These are phyloP conservation scores for Podospora comata DNA, from an alignment of 495 filamentous ascomycete species.

Conservation along the genomic window DNA sequence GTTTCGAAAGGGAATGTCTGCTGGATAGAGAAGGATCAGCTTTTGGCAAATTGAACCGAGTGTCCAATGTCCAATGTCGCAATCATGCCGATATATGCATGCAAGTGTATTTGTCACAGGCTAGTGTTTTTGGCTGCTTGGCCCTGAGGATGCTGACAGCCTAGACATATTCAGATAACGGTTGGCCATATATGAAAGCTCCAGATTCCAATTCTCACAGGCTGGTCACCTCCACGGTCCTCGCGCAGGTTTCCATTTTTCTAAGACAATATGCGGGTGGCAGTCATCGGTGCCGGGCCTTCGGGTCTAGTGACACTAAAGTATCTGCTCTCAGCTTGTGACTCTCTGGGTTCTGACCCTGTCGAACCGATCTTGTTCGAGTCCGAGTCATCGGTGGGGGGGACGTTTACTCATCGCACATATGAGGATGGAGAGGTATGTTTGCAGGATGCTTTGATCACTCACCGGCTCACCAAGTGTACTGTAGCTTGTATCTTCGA, in stretches of 20 bases:
- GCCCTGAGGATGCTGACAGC: neutral
- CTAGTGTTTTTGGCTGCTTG: neutral
- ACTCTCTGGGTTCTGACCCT: constrained; percentile 27
- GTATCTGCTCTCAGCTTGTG: constrained; percentile 38
- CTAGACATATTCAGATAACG: neutral
- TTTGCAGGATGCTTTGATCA: constrained; percentile 4
- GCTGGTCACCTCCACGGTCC: too few species aligned
- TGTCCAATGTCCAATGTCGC: neutral
- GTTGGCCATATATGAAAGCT: too few species aligned
- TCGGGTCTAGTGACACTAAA: constrained; percentile 47
- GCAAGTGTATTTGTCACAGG: neutral
- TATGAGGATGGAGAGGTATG: constrained; percentile 39
- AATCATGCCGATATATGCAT: neutral
- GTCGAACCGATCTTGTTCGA: constrained; percentile 37
- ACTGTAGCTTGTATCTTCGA: constrained; percentile 41
- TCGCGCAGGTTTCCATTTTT: too few species aligned
- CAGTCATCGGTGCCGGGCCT: constrained; percentile 46
- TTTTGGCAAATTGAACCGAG: too few species aligned
- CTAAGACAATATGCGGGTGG: constrained; percentile 26
- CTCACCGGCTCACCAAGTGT: too few species aligned
- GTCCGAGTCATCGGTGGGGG: constrained; percentile 26
- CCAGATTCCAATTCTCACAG: too few species aligned
- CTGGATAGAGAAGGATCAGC: too few species aligned
- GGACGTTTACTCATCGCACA: constrained; percentile 32
- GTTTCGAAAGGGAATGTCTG: neutral